These are phyloP conservation scores for Xylaria longipes DNA, from an alignment of 495 filamentous ascomycete species.

Conservation along the genomic window DNA sequence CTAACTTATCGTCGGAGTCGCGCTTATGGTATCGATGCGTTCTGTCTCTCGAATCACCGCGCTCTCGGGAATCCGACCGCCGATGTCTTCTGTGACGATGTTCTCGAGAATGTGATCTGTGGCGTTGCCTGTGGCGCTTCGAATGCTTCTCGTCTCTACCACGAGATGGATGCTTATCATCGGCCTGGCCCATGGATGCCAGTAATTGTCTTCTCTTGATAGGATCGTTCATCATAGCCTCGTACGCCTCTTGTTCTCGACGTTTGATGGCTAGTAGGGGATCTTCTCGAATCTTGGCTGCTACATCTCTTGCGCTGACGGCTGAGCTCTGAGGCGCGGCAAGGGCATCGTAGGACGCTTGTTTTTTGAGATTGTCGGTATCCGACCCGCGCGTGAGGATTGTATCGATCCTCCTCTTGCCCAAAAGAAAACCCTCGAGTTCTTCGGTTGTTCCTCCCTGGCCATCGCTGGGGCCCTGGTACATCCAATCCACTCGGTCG, in stretches of 20 bases:
- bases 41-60: constrained; percentile 49
- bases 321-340: constrained; percentile 61
- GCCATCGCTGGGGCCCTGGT: constrained; percentile 81
- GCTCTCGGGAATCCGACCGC: constrained; percentile 43
- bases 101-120: constrained; percentile 44
- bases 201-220: constrained; percentile 72
- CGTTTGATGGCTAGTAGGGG: constrained; percentile 90
- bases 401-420: constrained; percentile 88
- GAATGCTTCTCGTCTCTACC: constrained; percentile 57
- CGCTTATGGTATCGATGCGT: constrained; percentile 42
- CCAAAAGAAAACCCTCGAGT: constrained; percentile 91
- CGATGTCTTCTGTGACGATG: constrained; percentile 58
- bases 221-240: constrained; percentile 86
- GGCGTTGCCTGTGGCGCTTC: constrained; percentile 53
- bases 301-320: constrained; percentile 75
- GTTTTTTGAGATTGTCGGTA: constrained; percentile 79
- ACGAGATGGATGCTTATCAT: constrained; percentile 48
- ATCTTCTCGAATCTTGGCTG: constrained; percentile 84
- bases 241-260: constrained; percentile 89
- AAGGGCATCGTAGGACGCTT: constrained; percentile 69
- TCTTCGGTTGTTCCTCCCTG: constrained; percentile 85
- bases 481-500: constrained; percentile 97
- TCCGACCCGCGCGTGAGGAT: constrained; percentile 84
- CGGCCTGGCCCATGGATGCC: constrained; percentile 61
- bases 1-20: constrained; percentile 42